Base-by-base conservation (phyloP, 805 yeast genomes). In the Kodamaea kakaduensis region DNA sequence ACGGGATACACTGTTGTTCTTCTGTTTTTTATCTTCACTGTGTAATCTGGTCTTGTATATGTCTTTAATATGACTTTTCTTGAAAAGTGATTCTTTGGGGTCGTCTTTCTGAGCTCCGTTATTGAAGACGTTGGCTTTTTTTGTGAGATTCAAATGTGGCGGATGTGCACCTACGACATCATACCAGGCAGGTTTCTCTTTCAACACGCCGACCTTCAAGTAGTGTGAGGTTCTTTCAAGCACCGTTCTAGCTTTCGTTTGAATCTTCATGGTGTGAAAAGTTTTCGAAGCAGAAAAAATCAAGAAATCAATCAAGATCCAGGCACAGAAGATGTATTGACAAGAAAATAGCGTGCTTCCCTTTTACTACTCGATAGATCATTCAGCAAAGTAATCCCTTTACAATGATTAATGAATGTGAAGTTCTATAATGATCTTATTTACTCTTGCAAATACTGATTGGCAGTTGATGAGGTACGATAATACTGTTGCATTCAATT, bases 151-250 rank as follows among this genome's bases (percentile, higher is more conserved):
- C 41, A 73, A 72, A 26, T 74, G 66, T 22, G 97, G 97, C 25
- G 97, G 97, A 47, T 81, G 71, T 17, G 79, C 71, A 3, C 85
- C 84, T 10, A 93, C 87, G 5, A 84, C 90, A 44, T 81, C 78
- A 59, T 73, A 87, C 98, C 97, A 93, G 1, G 81, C 81, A 2
- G 98, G 98, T 51, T 83, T 81, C 20, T 71, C 61, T 20, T 59
- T 67, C 31, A 87, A 69, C n/a, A 81, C 64, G 1, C 94, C 90
- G 0, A 84, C 73, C 48, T 69, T 70, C 44, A 90, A 62, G 48
- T 79, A 79, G 40, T 82, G 80, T 2, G 96, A 81, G 0, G 96
- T 84, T 51, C 88, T 76, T 58, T 84, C 84, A 30, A 89, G 73
- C 3, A 89, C 84, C 44, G 76, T 76, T 19, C 80, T 74, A 19